phyloP scores from a whole-genome alignment of 805 yeast species.

The Saturnispora sanitii region DNA sequence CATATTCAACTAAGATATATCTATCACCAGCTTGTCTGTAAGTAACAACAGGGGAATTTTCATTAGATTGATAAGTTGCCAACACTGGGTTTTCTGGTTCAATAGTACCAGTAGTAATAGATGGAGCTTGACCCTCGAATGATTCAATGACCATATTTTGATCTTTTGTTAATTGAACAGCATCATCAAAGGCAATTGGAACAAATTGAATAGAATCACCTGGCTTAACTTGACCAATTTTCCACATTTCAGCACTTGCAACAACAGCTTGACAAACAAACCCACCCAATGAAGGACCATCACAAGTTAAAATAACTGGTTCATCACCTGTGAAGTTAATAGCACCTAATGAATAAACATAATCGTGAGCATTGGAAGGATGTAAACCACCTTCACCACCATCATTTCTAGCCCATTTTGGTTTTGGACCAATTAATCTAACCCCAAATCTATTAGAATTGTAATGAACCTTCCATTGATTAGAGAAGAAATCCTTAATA shows the following conservation, averaged over 20 bases:
- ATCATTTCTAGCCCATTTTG: constrained; percentile 89
- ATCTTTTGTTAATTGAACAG: constrained; percentile 48
- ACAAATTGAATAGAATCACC: constrained; percentile 79
- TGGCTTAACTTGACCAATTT: constrained; percentile 94
- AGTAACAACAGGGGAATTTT: constrained; percentile 56
- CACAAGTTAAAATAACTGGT: constrained; percentile 93
- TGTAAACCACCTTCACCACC: constrained; percentile 98
- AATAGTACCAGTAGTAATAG: constrained; percentile 27
- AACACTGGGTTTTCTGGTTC: constrained; percentile 64
- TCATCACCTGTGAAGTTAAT: constrained; percentile 98
- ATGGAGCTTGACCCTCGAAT: constrained; percentile 33
- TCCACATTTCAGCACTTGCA: constrained; percentile 95
- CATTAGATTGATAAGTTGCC: constrained; percentile 36
- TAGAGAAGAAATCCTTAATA: constrained; percentile 61
- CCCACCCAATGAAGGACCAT: constrained; percentile 96
- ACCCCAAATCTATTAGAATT: constrained; percentile 97
- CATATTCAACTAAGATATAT: constrained; percentile 84
- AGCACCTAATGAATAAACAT: constrained; percentile 93
- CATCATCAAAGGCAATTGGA: constrained; percentile 63
- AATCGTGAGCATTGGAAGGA: constrained; percentile 98
- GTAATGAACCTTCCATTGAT: constrained; percentile 91
- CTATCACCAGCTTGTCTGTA: constrained; percentile 98
- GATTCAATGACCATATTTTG: constrained; percentile 49
- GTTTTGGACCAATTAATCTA: constrained; percentile 89
- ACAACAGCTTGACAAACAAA: constrained; percentile 96